A percentile compares a stretch with the other conserved stretches of the same genome.
Evolutionary conservation across 164 flowering plant genomes (phyloP).

Genomic region (Akebia trifoliata): DNA sequence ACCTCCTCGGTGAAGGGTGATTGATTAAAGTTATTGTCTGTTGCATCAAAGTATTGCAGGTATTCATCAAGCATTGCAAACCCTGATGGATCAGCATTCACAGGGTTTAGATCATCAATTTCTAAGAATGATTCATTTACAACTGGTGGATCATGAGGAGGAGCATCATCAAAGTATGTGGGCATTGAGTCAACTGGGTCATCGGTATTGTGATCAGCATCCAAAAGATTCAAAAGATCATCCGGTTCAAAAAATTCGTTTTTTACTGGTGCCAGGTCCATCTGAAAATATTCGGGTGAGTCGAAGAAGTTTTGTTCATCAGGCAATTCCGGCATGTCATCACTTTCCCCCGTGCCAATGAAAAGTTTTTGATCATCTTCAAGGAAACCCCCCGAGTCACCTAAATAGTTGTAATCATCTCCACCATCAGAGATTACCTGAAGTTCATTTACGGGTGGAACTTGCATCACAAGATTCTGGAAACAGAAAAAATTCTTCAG

Average conservation of each 20-base stretch:
- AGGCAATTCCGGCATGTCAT: constrained; percentile 6
- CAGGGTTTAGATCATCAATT: constrained; percentile 35
- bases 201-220: constrained; percentile 2
- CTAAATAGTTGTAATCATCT: constrained; percentile 2
- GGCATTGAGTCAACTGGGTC: constrained; percentile 23
- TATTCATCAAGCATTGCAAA: constrained; percentile 45
- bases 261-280: constrained; percentile 10
- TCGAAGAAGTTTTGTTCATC: constrained; percentile 6
- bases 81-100: constrained; percentile 24
- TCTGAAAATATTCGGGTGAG: constrained; percentile 3
- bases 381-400: background rate
- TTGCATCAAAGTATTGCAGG: constrained; percentile 38
- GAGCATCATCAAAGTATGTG: constrained; percentile 25
- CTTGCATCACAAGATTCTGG: constrained; percentile 16
- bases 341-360: constrained; percentile 8
- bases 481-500: constrained; percentile 7
- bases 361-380: constrained; percentile 14
- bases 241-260: constrained; percentile 19
- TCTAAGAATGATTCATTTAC: constrained; percentile 39
- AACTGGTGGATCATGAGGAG: constrained; percentile 16
- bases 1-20: constrained; percentile 26
- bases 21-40: constrained; percentile 26
- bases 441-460: constrained; percentile 10
- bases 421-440: background rate
- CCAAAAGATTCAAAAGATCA: constrained; percentile 21